Base-by-base conservation (phyloP, 2,329 filamentous ascomycete genomes). In the Fusarium sp. region DNA sequence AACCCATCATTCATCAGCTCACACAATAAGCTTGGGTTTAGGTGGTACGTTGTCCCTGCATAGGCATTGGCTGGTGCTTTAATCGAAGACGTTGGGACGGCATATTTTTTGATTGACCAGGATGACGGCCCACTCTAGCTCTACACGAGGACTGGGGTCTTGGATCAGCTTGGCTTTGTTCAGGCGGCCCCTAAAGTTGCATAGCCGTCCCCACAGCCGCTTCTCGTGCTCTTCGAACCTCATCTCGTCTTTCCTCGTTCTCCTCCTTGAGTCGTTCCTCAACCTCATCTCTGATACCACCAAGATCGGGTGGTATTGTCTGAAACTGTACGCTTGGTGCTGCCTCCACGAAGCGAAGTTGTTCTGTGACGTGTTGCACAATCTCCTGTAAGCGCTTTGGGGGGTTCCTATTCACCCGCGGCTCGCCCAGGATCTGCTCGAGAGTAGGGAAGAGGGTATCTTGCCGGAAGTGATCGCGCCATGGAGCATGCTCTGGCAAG, bases 241-340 rank as follows among this genome's bases (percentile, higher is more conserved):
- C 74, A 22, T 87, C 83, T 59, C 88, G 81, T 61, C 78, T 81
- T 53, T 88, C 85, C 49, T 88, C 83, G 13, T 79, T 80, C 72
- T 89, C 85, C 69, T 91, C 89, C 67, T 85, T 86, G 44, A 92
- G 75, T 63, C 84, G 79, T 50, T 85, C 83, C 70, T 93, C 91
- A 1, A 91, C 85, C 51, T 91, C 85, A 54, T 90, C 86, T 64
- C 90, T 81, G 10, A 91, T 82, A 38, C 82, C 86, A 15, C 84
- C 82, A 7, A 95, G 82, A 71, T 94, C 91, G 0, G 91, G 90
- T 9, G 92, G 92, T 49, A 97, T 91, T 40, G 87, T 84, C 67
- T 87, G 86, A 77, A 93, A 90, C 75, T 96, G 92, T 26, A 96
- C 92, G 70, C 92, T 96, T 1, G 95, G 95, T 7, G 92, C 92